phyloP scores from a whole-genome alignment of 192 early-diverging fungal genomes.

The Rhizophagus sp. region DNA sequence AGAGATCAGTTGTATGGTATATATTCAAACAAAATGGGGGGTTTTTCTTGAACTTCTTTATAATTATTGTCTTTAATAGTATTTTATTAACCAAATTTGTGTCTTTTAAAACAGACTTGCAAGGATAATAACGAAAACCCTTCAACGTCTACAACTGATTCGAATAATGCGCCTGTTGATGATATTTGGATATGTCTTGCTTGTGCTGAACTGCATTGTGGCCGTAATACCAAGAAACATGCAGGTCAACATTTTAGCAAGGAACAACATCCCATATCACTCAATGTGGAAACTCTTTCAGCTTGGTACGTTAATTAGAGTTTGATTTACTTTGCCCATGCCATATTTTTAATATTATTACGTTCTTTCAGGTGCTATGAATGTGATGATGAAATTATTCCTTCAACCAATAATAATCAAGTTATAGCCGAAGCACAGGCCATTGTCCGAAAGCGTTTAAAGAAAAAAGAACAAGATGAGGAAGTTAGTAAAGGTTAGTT shows the following conservation, averaged over 20 bases:
- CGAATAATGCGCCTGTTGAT: not conserved
- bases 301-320: constrained; percentile 29
- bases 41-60: not conserved
- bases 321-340: not conserved
- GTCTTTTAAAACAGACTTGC: too few relatives aligned
- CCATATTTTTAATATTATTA: not conserved
- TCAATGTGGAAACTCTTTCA: constrained; percentile 33
- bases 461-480: not conserved
- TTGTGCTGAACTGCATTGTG: constrained; percentile 41
- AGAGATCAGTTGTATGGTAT: not conserved
- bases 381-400: constrained; percentile 32
- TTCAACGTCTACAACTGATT: too few relatives aligned
- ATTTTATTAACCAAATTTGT: too few relatives aligned
- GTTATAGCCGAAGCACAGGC: constrained; percentile 30
- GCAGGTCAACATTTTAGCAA: constrained; percentile 31
- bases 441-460: constrained; percentile 13
- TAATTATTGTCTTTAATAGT: not conserved
- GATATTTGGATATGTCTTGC: constrained; percentile 38
- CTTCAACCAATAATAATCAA: constrained; percentile 36
- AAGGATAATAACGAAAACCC: too few relatives aligned
- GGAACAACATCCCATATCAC: constrained; percentile 33
- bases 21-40: not conserved
- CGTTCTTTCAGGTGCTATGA: constrained; percentile 35
- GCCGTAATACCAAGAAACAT: constrained; percentile 30
- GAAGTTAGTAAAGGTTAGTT: not conserved